Evolutionary conservation across 306 rosid genomes (phyloP), one percentile per base, ranked within the genome.

Genomic region (Pyrus pyrifolia): DNA sequence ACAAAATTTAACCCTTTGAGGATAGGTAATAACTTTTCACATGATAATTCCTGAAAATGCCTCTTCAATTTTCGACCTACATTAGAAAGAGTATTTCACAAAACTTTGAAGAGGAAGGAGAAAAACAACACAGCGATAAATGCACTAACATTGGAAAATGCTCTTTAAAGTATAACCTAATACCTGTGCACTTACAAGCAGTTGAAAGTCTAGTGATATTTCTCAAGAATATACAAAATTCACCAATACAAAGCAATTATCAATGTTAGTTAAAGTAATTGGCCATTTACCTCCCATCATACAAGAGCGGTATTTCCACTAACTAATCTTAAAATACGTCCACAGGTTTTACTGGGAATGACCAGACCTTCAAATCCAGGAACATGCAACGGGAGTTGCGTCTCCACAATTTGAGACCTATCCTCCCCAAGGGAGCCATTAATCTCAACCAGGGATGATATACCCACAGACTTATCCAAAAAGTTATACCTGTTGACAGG

Each of bases 341-440:
- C 98, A 67, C 82, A 85, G 68, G 93, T 92, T 76, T 89, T 90
- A 64, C 85, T 73, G 63, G 98, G 98, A 83, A 92, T 85, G 83
- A 84, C 77, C 58, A 94, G 81, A 60, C 96, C 95, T 78, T 94
- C 97, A 81, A 88, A 62, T 46, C 98, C 97, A 83, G 93, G 96
- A 76, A 94, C 82, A 46, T 15, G 87, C 68, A 91, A 75, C 21
- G 93, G 88, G 67, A 71, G 80, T 31, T 23, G 87, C 42, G 96
- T 84, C 85, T 85, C 89, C 67, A 94, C 89, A 70, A 81, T 80
- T 72, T 82, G 86, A 49, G 89, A 70, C 71, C 62, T 73, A 55
- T 44, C 74, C 77, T 85, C 93, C 80, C 59, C 81, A 53, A 74
- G 49, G 76, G 87, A 81, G 79, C 82, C 80, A 68, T 81, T 76